Percentiles rank a stretch among this genome's conserved stretches.
Conservation (phyloP, 179 eudicot genomes). For the Silene noctiflora region DNA sequence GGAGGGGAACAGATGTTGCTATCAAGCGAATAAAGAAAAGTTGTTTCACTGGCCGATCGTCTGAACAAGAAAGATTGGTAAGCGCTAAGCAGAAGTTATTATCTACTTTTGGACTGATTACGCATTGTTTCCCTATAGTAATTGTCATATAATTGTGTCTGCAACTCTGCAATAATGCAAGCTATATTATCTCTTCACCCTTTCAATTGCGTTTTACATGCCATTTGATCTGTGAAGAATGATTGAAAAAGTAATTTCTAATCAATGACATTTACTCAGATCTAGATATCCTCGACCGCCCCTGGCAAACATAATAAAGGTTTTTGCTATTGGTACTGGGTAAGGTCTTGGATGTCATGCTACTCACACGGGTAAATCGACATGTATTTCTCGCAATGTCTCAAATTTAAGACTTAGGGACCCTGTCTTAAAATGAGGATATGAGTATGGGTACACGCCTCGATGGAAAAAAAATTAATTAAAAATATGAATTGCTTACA, state of each 20-base stretch:
- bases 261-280: not conserved
- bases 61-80: slow-evolving; percentile 52
- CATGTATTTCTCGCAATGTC: no score
- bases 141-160: not conserved
- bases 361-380: no score
- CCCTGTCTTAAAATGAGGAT: no score
- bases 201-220: not conserved
- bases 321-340: not conserved
- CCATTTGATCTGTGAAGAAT: not conserved
- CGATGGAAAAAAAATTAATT: no score
- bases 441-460: no score
- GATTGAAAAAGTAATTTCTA: not conserved
- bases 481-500: no score
- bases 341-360: slow-evolving; percentile 3
- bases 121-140: not conserved
- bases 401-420: no score
- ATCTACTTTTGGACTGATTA: slow-evolving; percentile 3
- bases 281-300: not conserved
- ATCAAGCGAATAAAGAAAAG: slow-evolving; percentile 48
- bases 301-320: not conserved
- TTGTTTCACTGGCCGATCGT: slow-evolving; percentile 49
- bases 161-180: not conserved
- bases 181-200: not conserved
- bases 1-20: slow-evolving; percentile 53
- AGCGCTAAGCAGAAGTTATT: not conserved